Evolutionary conservation across 805 yeast genomes (phyloP).

Genomic region (Suhomyces pyralidae): DNA sequence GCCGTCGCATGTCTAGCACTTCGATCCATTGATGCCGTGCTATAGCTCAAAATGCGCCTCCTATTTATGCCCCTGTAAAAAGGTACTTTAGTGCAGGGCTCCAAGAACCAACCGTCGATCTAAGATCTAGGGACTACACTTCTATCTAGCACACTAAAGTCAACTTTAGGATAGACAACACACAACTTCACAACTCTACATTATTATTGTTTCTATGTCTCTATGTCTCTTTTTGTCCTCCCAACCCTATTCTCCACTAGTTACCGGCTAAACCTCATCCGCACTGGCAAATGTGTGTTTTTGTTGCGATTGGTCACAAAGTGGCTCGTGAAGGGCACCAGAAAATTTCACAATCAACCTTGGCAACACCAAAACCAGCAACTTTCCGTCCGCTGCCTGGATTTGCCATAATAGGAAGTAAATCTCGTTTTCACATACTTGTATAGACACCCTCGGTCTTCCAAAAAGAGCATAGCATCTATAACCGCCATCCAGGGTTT

Average conservation of each 20-base stretch:
- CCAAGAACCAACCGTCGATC: background rate
- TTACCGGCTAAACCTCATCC: background rate
- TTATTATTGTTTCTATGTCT: background rate
- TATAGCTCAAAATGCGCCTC: background rate
- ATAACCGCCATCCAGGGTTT: background rate
- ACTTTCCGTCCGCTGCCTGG: background rate
- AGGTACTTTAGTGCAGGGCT: background rate
- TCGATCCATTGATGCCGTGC: background rate
- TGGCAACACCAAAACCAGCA: conserved; percentile 1
- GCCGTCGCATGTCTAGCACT: background rate
- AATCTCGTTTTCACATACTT: background rate
- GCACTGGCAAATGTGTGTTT: background rate
- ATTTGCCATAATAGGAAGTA: background rate
- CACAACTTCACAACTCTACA: background rate
- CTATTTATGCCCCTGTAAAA: background rate
- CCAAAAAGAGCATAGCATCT: background rate
- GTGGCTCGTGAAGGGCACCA: conserved; percentile 4
- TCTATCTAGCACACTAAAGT: too few species aligned
- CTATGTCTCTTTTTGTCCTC: background rate
- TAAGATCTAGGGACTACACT: background rate
- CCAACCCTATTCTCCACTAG: background rate
- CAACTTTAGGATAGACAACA: too few species aligned
- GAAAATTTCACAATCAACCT: conserved; percentile 2
- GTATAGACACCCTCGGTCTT: background rate
- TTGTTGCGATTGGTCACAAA: conserved; percentile 3